Conservation (phyloP, 1,284 basidiomycete species). For the Papiliotrema flavescens region DNA sequence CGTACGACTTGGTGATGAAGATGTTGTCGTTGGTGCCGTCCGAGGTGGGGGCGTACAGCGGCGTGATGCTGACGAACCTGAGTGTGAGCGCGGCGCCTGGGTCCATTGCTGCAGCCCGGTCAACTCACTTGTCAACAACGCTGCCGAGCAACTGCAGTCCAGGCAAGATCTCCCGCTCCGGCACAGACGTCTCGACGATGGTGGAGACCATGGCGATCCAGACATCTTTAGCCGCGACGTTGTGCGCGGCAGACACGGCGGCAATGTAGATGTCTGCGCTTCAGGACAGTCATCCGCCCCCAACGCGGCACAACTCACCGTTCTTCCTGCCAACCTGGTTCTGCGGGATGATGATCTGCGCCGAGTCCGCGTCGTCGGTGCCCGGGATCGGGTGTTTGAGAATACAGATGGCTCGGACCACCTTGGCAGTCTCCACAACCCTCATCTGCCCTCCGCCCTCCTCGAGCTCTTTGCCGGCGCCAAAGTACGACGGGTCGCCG, state of each 20-base stretch:
- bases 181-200: conserved; percentile 91
- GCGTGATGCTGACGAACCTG: conserved; percentile 85
- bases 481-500: conserved; percentile 97
- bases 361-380: conserved; percentile 90
- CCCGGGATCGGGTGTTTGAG: conserved; percentile 98
- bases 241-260: conserved; percentile 93
- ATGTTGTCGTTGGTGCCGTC: conserved; percentile 73
- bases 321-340: conserved; percentile 94
- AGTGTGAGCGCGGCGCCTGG: background rate
- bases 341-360: conserved; percentile 98
- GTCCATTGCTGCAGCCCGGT: background rate
- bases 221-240: conserved; percentile 91
- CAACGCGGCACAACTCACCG: conserved; percentile 57
- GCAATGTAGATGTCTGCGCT: conserved; percentile 93
- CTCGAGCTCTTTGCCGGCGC: conserved; percentile 60
- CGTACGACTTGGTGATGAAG: conserved; percentile 96
- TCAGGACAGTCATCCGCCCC: background rate
- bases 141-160: conserved; percentile 89
- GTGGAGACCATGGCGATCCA: conserved; percentile 98
- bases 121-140: conserved; percentile 85
- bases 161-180: conserved; percentile 87
- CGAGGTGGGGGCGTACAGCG: conserved; percentile 85
- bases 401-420: conserved; percentile 95
- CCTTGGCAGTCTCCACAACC: conserved; percentile 89
- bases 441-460: conserved; percentile 67